phyloP scores from a whole-genome alignment of 495 filamentous ascomycete genomes.

The Xylaria nigripes region DNA sequence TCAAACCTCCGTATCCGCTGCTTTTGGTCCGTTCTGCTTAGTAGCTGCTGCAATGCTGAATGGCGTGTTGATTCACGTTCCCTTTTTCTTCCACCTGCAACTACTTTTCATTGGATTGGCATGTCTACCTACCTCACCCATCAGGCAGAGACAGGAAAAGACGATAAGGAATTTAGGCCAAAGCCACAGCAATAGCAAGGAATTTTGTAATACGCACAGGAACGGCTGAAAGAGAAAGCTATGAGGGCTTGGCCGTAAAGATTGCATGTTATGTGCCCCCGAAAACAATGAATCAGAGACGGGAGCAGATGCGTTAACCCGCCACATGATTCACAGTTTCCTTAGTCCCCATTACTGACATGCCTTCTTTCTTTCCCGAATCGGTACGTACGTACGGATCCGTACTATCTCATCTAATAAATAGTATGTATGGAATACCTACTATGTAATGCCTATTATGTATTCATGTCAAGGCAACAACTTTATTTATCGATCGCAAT shows the following conservation, averaged over 20 bases:
- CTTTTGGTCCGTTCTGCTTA: not conserved
- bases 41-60: not conserved
- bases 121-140: not conserved
- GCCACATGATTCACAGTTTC: constrained; percentile 1
- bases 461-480: not conserved
- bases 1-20: not conserved
- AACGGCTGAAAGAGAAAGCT: constrained; percentile 3
- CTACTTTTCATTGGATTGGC: not conserved
- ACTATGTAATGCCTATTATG: too few species aligned
- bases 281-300: constrained; percentile 9
- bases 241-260: not conserved
- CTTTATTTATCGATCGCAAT: not conserved
- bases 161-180: not conserved
- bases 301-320: constrained; percentile 10
- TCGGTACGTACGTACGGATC: too few species aligned
- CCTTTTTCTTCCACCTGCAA: not conserved
- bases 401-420: not conserved
- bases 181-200: constrained; percentile 3
- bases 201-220: not conserved
- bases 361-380: not conserved
- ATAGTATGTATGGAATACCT: too few species aligned
- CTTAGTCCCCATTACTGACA: not conserved
- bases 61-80: not conserved
- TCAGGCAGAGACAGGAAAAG: constrained; percentile 2
- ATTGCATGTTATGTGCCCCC: not conserved